A percentile compares a stretch with the other conserved stretches of the same genome.
Evolutionary conservation across 306 rosid species (phyloP).

Genomic region (Vigna unguiculata): DNA sequence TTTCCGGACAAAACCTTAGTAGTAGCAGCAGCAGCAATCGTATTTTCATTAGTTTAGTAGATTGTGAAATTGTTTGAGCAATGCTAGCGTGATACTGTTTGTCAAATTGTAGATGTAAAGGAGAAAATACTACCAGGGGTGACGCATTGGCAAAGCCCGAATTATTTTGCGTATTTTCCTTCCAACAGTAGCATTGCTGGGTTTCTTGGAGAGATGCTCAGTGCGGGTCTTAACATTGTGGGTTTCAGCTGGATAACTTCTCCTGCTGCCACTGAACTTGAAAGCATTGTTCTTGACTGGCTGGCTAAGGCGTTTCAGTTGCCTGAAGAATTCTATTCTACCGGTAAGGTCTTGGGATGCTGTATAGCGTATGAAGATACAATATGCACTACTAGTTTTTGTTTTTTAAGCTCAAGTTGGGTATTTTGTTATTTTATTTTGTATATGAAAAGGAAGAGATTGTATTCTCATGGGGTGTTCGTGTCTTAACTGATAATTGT

Average conservation of each 20-base stretch:
- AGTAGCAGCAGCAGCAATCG: neutral
- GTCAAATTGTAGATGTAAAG: constrained; percentile 72
- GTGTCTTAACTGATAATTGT: constrained; percentile 8
- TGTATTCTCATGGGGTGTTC: constrained; percentile 21
- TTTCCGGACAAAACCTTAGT: neutral
- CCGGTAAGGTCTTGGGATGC: constrained; percentile 56
- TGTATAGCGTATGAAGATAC: constrained; percentile 1
- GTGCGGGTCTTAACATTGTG: constrained; percentile 88
- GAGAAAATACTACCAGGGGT: constrained; percentile 92
- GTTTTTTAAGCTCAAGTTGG: constrained; percentile 6
- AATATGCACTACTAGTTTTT: neutral
- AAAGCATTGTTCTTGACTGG: constrained; percentile 89
- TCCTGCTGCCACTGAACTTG: constrained; percentile 99
- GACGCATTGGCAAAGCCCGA: constrained; percentile 99
- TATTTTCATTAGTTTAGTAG: neutral
- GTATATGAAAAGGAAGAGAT: neutral
- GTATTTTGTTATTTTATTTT: neutral
- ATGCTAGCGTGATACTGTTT: neutral
- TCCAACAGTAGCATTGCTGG: constrained; percentile 95
- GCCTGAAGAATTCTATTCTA: constrained; percentile 69
- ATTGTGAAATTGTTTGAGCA: neutral
- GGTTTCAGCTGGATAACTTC: constrained; percentile 98
- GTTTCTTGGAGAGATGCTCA: constrained; percentile 94
- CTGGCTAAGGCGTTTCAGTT: constrained; percentile 78
- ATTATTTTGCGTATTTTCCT: constrained; percentile 90